Percentiles rank a stretch among this genome's conserved stretches.
These are phyloP conservation scores for Alternaria sp. DNA, from an alignment of 2,329 filamentous ascomycete genomes.

Conservation along the genomic window DNA sequence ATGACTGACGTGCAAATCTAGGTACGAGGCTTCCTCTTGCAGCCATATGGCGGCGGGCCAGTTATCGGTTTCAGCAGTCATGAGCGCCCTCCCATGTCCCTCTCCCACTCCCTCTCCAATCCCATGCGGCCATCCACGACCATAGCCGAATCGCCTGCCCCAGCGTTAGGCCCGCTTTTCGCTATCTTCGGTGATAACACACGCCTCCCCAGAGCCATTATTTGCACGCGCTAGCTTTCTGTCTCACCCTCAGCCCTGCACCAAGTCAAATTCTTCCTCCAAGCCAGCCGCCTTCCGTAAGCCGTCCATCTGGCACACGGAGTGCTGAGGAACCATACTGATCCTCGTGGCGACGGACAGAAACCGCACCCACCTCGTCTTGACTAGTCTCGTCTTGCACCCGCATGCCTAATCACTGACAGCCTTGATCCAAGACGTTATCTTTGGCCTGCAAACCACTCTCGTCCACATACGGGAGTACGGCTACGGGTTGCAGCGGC, in stretches of 20 bases:
- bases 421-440: constrained; percentile 24
- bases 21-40: constrained; percentile 36
- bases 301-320: constrained; percentile 19
- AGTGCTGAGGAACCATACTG: constrained; percentile 17
- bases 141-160: constrained; percentile 14
- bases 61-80: constrained; percentile 42
- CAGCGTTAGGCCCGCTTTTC: constrained; percentile 14
- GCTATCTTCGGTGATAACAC: constrained; percentile 24
- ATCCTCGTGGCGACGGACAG: constrained; percentile 13
- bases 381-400: constrained; percentile 5
- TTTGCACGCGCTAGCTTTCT: constrained; percentile 24
- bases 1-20: constrained; percentile 41
- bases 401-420: constrained; percentile 16
- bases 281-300: constrained; percentile 28
- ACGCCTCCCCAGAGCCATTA: constrained; percentile 21
- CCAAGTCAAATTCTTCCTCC: constrained; percentile 4
- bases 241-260: constrained; percentile 39
- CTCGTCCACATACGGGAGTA: constrained; percentile 18
- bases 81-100: constrained; percentile 15
- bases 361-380: constrained; percentile 9
- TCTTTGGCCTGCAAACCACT: constrained; percentile 13
- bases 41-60: constrained; percentile 21
- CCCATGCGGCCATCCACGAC: constrained; percentile 5
- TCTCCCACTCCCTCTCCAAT: background rate
- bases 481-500: constrained; percentile 20